These are phyloP conservation scores for Daldinia concentrica DNA, from an alignment of 495 filamentous ascomycete species.

Conservation along the genomic window DNA sequence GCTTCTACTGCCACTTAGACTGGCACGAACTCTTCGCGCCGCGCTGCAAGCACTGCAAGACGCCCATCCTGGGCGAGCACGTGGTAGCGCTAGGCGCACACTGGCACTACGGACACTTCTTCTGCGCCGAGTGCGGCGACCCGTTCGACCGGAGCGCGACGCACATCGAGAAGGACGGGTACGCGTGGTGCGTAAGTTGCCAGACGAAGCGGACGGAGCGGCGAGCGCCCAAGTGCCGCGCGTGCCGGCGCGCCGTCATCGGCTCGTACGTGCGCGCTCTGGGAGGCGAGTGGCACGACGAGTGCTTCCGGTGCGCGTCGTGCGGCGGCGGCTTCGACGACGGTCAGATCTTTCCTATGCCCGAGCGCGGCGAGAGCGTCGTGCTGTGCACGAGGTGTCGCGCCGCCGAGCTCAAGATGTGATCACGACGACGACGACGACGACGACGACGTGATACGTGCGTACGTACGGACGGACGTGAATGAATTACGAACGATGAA, in stretches of 20 bases:
- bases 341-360: conserved; percentile 64
- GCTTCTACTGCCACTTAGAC: conserved; percentile 98
- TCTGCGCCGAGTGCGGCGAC: conserved; percentile 98
- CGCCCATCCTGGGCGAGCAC: conserved; percentile 97
- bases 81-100: conserved; percentile 90
- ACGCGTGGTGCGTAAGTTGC: conserved; percentile 95
- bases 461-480: not conserved
- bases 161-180: conserved; percentile 98
- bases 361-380: conserved; percentile 52
- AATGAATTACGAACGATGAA: conserved; percentile 1
- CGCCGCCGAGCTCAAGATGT: conserved; percentile 61
- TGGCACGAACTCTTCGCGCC: conserved; percentile 96
- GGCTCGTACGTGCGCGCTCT: conserved; percentile 87
- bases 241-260: conserved; percentile 83
- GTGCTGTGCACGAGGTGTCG: conserved; percentile 62
- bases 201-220: conserved; percentile 85
- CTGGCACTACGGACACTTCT: conserved; percentile 99
- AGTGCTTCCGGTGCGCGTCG: conserved; percentile 82
- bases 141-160: conserved; percentile 84
- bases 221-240: conserved; percentile 80
- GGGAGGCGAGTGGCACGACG: conserved; percentile 91
- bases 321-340: conserved; percentile 64
- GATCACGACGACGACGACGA: too few relatives aligned
- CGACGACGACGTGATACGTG: not conserved
- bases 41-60: conserved; percentile 94